phyloP scores from a whole-genome alignment of 768 basidiomycete genomes.

The Boletus coccyginus region DNA sequence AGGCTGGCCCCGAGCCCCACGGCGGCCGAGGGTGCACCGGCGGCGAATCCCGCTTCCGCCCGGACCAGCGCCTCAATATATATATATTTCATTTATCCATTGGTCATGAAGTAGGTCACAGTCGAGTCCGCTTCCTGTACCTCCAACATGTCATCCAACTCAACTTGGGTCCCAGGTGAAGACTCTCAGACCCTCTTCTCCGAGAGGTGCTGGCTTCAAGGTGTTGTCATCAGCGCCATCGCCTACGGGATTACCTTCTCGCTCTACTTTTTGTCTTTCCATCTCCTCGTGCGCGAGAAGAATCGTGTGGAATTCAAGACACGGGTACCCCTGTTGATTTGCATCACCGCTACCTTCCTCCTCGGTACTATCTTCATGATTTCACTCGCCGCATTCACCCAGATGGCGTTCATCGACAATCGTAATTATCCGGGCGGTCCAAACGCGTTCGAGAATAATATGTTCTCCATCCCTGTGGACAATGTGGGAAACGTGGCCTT shows the following conservation, averaged over 20 bases:
- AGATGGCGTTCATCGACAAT: conserved; percentile 31
- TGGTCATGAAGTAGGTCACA: background rate
- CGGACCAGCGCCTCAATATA: background rate
- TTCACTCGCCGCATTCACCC: conserved; percentile 19
- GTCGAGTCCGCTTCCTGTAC: background rate
- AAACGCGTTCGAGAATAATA: conserved; percentile 16
- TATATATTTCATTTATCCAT: too few relatives aligned
- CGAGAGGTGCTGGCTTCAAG: conserved; percentile 21
- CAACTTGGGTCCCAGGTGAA: conserved; percentile 18
- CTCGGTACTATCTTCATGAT: conserved; percentile 18
- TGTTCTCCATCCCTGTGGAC: conserved; percentile 22
- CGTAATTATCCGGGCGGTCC: conserved; percentile 34
- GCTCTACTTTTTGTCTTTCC: conserved; percentile 8
- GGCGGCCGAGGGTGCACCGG: background rate
- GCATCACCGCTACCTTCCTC: conserved; percentile 2
- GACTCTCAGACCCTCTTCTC: conserved; percentile 12
- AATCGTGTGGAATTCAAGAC: background rate
- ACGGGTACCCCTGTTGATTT: conserved; percentile 5
- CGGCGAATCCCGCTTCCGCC: background rate
- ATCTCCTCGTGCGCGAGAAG: conserved; percentile 3
- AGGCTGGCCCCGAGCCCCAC: background rate
- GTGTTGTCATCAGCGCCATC: conserved; percentile 6
- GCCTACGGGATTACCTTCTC: conserved; percentile 7
- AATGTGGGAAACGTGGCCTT: conserved; percentile 8
- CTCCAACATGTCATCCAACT: conserved; percentile 13